Evolutionary conservation across 495 filamentous ascomycete genomes (phyloP).

Genomic region (Daldinia childiae): DNA sequence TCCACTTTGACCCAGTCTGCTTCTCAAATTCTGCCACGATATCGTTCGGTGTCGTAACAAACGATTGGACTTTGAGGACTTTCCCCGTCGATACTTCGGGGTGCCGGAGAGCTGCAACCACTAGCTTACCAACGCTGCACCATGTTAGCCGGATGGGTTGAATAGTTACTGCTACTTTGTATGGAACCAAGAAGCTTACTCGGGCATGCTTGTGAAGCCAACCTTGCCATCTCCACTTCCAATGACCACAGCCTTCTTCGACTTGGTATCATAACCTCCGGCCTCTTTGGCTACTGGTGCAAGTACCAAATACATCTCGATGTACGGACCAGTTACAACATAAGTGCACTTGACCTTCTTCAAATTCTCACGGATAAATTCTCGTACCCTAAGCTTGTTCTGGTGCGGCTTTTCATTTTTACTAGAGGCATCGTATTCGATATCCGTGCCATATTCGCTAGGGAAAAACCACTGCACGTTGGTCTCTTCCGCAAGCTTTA

Average conservation of each 20-base stretch:
- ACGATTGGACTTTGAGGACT: constrained; percentile 74
- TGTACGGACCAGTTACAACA: constrained; percentile 75
- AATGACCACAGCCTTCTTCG: constrained; percentile 66
- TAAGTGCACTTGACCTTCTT: constrained; percentile 69
- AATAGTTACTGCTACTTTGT: not conserved
- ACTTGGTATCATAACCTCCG: constrained; percentile 65
- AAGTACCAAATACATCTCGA: constrained; percentile 68
- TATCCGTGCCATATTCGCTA: constrained; percentile 79
- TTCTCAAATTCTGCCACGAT: constrained; percentile 73
- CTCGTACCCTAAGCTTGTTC: constrained; percentile 72
- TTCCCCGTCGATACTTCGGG: constrained; percentile 62
- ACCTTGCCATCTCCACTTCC: constrained; percentile 65
- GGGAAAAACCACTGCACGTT: constrained; percentile 74
- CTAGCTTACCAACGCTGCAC: constrained; percentile 70
- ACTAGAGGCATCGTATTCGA: constrained; percentile 70
- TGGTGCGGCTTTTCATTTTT: constrained; percentile 73
- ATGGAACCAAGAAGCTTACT: constrained; percentile 59
- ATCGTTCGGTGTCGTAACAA: constrained; percentile 68
- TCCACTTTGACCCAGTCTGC: constrained; percentile 67
- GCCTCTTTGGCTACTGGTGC: constrained; percentile 46
- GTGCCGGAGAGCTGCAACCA: constrained; percentile 66
- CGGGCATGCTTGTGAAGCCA: constrained; percentile 72
- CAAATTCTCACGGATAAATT: constrained; percentile 61
- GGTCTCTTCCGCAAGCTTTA: constrained; percentile 65
- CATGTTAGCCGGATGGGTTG: constrained; percentile 13